Conservation (phyloP, 1,284 basidiomycete species). For the Leccinum angustisporum region DNA sequence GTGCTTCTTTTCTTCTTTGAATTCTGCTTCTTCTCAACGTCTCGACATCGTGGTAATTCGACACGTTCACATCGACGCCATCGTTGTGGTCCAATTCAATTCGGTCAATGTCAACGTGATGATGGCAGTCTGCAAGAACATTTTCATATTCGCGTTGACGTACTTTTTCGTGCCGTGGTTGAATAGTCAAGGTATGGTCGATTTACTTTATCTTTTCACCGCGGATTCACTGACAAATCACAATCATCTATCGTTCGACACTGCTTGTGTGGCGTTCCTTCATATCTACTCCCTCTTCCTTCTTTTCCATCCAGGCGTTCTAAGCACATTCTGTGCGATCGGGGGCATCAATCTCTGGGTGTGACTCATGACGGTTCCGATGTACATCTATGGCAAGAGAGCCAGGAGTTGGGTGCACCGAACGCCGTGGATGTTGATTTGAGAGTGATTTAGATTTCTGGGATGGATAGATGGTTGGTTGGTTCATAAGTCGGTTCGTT, state of each 20-base stretch:
- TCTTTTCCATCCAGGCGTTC: not conserved
- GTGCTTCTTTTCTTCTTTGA: not conserved
- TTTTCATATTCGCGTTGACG: not conserved
- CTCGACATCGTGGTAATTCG: not conserved
- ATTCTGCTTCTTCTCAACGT: not conserved
- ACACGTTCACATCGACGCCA: not conserved
- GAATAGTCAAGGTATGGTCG: not conserved
- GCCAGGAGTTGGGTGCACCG: conserved; percentile 2
- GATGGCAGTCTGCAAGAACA: not conserved
- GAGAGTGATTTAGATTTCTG: not conserved
- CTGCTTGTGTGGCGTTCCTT: not conserved
- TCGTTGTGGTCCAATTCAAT: not conserved
- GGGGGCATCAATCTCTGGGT: not conserved
- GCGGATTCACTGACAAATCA: not conserved
- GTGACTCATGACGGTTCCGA: conserved; percentile 1
- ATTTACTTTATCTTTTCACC: not conserved
- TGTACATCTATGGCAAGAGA: conserved; percentile 4
- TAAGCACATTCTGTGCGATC: not conserved
- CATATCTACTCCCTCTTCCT: not conserved
- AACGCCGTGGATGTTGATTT: conserved; percentile 1
- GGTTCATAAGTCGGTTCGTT: not conserved
- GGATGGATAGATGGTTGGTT: not conserved
- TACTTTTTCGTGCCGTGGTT: not conserved
- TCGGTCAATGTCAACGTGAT: not conserved
- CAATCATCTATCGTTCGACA: not conserved